Conservation (phyloP, 805 yeast genomes). For the Yarrowia osloensis region DNA sequence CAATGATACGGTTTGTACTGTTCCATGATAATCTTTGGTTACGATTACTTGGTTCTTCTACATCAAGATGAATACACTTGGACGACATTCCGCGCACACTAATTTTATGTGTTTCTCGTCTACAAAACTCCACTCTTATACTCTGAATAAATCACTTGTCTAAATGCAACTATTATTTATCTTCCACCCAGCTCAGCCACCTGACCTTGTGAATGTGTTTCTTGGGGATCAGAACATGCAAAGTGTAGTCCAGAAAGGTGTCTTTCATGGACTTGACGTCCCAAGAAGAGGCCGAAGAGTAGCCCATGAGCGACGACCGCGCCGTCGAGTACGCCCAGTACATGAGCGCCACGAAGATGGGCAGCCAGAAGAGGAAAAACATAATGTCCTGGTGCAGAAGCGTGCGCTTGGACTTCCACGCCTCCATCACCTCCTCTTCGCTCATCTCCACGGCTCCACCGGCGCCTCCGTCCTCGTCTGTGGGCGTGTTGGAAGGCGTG, state of each 20-base stretch:
- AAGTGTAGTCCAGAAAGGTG: conserved; percentile 18
- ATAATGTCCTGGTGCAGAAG: conserved; percentile 70
- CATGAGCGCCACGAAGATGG: conserved; percentile 53
- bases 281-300: neutral
- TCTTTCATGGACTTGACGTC: conserved; percentile 11
- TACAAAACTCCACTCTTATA: no score
- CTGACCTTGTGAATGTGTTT: conserved; percentile 23
- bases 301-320: conserved; percentile 25
- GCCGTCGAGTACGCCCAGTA: conserved; percentile 16
- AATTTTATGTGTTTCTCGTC: no score
- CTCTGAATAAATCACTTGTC: conserved; percentile 22
- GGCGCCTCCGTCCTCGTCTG: neutral
- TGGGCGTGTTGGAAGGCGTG: conserved; percentile 9
- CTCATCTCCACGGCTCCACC: conserved; percentile 19
- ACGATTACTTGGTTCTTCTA: no score
- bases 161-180: neutral
- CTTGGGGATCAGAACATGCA: conserved; percentile 24
- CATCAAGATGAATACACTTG: no score
- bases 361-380: conserved; percentile 90
- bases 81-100: no score
- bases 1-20: no score
- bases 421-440: conserved; percentile 37
- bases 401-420: conserved; percentile 48
- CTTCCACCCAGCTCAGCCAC: neutral
- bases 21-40: no score